Percentiles rank a stretch among this genome's conserved stretches.
Conservation (phyloP, 345 rosid species). For the Capsella bursapastoris region DNA sequence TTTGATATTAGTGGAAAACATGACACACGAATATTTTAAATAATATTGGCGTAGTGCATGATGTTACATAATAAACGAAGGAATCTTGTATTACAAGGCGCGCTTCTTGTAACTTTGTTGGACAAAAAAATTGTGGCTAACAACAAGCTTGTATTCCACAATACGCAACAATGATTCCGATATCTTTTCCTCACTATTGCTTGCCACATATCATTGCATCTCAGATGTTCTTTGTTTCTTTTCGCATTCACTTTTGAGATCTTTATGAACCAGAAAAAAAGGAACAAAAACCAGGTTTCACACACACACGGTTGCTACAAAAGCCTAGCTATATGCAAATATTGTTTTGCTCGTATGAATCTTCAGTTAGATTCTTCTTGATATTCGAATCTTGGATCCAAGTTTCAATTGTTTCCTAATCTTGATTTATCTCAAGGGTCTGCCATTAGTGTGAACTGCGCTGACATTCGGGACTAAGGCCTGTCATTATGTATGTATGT, state of each 20-base stretch:
- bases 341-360: slow-evolving; percentile 49
- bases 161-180: slow-evolving; percentile 42
- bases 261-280: background rate
- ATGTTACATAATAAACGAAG: slow-evolving; percentile 5
- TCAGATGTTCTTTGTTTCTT: slow-evolving; percentile 32
- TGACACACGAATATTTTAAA: background rate
- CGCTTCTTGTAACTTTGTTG: slow-evolving; percentile 24
- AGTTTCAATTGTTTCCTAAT: background rate
- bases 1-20: no score
- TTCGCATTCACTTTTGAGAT: slow-evolving; percentile 12
- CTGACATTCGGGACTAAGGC: background rate
- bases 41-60: background rate
- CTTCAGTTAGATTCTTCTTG: slow-evolving; percentile 53
- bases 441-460: background rate
- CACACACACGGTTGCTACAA: slow-evolving; percentile 56
- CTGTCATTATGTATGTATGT: background rate
- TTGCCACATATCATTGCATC: slow-evolving; percentile 26
- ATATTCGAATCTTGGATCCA: slow-evolving; percentile 32
- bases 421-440: background rate
- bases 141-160: slow-evolving; percentile 45
- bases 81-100: slow-evolving; percentile 41
- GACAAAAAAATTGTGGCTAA: slow-evolving; percentile 15
- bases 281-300: background rate
- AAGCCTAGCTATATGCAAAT: slow-evolving; percentile 41
- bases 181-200: slow-evolving; percentile 29